phyloP scores from a whole-genome alignment of 192 early-diverging fungal species.

The Dispira parvispora region DNA sequence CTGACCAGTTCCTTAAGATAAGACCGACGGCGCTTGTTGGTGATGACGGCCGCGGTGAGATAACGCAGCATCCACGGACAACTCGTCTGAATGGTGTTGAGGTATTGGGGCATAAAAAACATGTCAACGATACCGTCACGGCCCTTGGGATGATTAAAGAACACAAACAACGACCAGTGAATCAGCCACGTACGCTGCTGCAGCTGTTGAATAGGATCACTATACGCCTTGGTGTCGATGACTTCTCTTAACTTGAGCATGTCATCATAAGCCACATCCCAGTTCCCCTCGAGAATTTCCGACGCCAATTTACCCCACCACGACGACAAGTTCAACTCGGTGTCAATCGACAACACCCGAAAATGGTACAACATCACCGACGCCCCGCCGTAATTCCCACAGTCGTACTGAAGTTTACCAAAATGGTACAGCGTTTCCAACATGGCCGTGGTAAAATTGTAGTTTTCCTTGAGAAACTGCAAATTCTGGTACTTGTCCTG shows the following conservation, averaged over 20 bases:
- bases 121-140: constrained; percentile 88
- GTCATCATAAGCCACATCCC: constrained; percentile 85
- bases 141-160: constrained; percentile 95
- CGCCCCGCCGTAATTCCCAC: constrained; percentile 79
- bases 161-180: constrained; percentile 96
- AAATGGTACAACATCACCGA: constrained; percentile 91
- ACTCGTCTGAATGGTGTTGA: constrained; percentile 93
- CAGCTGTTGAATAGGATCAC: constrained; percentile 68
- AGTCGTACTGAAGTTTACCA: constrained; percentile 82
- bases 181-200: constrained; percentile 87
- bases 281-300: constrained; percentile 87
- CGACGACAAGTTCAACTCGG: constrained; percentile 64
- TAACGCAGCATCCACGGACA: constrained; percentile 97
- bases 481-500: constrained; percentile 90
- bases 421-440: constrained; percentile 72
- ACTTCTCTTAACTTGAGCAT: constrained; percentile 69
- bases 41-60: constrained; percentile 77
- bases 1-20: constrained; percentile 79
- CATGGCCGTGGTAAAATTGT: constrained; percentile 83
- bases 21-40: constrained; percentile 73
- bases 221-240: constrained; percentile 69
- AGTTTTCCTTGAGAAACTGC: constrained; percentile 72
- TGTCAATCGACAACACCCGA: constrained; percentile 84
- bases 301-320: constrained; percentile 95
- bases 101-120: constrained; percentile 78